Evolutionary conservation across 495 filamentous ascomycete species (phyloP), one percentile per base, ranked within the genome.

Genomic region (Peziza echinospora): DNA sequence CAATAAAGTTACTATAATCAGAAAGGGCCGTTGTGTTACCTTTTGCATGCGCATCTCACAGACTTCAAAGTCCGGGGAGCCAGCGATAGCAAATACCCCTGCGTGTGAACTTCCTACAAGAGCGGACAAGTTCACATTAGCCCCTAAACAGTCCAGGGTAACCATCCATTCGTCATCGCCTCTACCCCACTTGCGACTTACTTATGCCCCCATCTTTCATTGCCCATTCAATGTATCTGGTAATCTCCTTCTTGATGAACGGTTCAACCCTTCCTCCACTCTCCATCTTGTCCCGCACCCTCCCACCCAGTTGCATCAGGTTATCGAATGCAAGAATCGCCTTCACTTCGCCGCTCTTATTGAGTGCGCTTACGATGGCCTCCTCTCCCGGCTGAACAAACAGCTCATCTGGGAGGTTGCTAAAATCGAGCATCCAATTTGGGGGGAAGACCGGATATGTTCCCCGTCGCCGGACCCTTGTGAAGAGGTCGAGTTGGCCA

Each of bases 221-320:
- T 21, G 41, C 41, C 21, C 41, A 43, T 4, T 23, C 21, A 13
- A 43, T 11, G 22, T 21, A 43, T 48, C 70, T 96, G 16, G 85
- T 87, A 50, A 78, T 92, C 65, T 85, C 93, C 58, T 96, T 93
- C 71, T 71, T 92, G 47, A 62, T 61, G 43, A 72, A 72, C 9
- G 75, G 73, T 46, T 71, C 78, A 21, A 62, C 70, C 21, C 65
- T 69, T 23, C 66, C 78, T 45, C 73, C 72, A 53, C 68, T 83
- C 26, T 62, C 75, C 52, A 64, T 83, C 41, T 43, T 43, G 11
- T 43, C 41, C 41, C 41, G n/a, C n/a, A 21, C 41, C 41, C 21
- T 43, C 11, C 41, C 13, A n/a, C 41, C 41, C 13, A 43, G 22
- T 21, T 23, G 41, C 41, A 23, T 43, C 41, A 43, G 22, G 51